phyloP scores from a whole-genome alignment of 2,329 filamentous ascomycete species.

The Bipolaris oryzae region DNA sequence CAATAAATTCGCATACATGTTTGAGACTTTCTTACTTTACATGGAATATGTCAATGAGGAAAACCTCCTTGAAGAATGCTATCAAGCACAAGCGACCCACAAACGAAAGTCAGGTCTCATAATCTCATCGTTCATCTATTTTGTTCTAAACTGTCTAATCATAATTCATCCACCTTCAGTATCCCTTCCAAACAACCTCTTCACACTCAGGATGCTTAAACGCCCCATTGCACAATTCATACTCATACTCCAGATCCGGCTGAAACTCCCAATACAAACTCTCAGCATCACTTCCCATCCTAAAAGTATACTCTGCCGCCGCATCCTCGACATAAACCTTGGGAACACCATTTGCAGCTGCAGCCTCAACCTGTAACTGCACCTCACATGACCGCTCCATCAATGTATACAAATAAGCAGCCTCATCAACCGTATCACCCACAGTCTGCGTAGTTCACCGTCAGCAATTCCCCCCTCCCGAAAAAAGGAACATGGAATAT shows the following conservation, averaged over 20 bases:
- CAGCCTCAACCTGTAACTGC: conserved; percentile 72
- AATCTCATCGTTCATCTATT: not conserved
- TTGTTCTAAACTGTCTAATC: not conserved
- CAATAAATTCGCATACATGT: too few species aligned
- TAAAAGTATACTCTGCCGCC: conserved; percentile 61
- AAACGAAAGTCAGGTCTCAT: too few species aligned
- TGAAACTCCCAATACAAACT: conserved; percentile 60
- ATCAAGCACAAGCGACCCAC: too few species aligned
- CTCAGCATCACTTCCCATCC: conserved; percentile 56
- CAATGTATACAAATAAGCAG: conserved; percentile 71
- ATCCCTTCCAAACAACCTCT: conserved; percentile 14
- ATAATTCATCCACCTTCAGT: not conserved
- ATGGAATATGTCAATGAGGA: too few species aligned
- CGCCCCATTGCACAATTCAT: conserved; percentile 34
- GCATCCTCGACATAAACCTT: conserved; percentile 64
- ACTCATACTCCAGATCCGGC: conserved; percentile 57
- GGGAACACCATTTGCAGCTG: conserved; percentile 59
- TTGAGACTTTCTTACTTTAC: too few species aligned
- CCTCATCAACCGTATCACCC: conserved; percentile 74
- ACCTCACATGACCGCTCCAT: conserved; percentile 72
- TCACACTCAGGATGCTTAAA: conserved; percentile 27
- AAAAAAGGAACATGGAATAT: too few species aligned
- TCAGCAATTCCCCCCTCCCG: too few species aligned
- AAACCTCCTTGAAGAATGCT: too few species aligned
- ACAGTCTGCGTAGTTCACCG: conserved; percentile 56